Conservation (phyloP, 257 asterid species). For the Solanum tacnaense region DNA sequence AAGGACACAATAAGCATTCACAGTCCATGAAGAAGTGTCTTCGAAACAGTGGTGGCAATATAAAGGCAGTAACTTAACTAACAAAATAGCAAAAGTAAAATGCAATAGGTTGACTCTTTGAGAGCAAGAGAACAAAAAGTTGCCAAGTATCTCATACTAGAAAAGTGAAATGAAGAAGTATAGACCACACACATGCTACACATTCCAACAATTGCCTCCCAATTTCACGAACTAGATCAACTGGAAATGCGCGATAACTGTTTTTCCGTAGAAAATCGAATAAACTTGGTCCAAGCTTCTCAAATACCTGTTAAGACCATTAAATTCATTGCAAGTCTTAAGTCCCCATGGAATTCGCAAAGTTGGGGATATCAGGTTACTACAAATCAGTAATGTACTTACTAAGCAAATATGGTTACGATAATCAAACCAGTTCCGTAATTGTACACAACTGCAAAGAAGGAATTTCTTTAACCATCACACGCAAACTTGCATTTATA, state of each 20-base stretch:
- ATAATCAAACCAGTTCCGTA: constrained; percentile 58
- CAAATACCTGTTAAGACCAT: constrained; percentile 50
- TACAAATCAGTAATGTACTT: constrained; percentile 27
- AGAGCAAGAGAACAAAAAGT: neutral
- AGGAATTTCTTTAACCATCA: constrained; percentile 31
- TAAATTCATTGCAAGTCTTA: constrained; percentile 26
- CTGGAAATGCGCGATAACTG: constrained; percentile 46
- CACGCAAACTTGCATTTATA: constrained; percentile 1
- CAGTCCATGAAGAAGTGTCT: neutral
- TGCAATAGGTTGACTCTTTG: neutral
- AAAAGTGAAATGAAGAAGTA: constrained; percentile 1
- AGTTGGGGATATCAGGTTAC: constrained; percentile 19
- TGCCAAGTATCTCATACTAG: constrained; percentile 3
- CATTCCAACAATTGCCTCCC: constrained; percentile 54
- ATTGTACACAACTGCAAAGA: constrained; percentile 55
- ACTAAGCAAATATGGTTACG: constrained; percentile 53
- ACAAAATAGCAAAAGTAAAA: neutral
- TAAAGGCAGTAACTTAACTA: neutral
- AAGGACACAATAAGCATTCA: neutral
- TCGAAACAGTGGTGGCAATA: neutral
- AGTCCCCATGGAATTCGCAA: constrained; percentile 23
- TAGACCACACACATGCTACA: constrained; percentile 43
- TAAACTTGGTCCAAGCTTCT: constrained; percentile 60
- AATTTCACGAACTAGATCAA: constrained; percentile 56
- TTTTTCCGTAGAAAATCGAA: constrained; percentile 51